Evolutionary conservation across 768 basidiomycete genomes (phyloP).

Genomic region (Suillus subaureus): DNA sequence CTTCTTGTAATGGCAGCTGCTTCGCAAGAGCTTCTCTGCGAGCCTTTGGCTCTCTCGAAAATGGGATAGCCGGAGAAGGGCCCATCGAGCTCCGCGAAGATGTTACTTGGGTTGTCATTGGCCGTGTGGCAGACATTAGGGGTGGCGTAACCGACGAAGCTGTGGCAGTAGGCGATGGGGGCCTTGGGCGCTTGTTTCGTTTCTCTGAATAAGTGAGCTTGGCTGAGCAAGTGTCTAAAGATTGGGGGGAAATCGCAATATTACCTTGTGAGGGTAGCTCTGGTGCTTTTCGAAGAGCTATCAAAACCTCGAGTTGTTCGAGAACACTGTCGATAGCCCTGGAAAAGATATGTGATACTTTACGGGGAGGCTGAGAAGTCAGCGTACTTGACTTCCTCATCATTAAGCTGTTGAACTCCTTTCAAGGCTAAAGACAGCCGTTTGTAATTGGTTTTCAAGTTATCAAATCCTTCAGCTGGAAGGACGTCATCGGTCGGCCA

Average conservation of each 20-base stretch:
- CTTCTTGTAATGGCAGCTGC: conserved; percentile 70
- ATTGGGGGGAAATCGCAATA: neutral
- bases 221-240: conserved; percentile 10
- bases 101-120: conserved; percentile 9
- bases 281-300: conserved; percentile 73
- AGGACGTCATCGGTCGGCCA: conserved; percentile 76
- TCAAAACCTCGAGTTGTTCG: conserved; percentile 68
- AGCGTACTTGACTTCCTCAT: conserved; percentile 66
- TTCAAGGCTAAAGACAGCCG: conserved; percentile 62
- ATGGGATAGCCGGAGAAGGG: conserved; percentile 49
- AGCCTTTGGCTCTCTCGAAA: conserved; percentile 67
- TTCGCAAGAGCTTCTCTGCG: conserved; percentile 61
- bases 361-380: conserved; percentile 4
- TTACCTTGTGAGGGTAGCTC: conserved; percentile 62
- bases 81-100: conserved; percentile 58
- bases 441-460: conserved; percentile 62
- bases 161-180: conserved; percentile 66
- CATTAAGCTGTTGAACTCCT: conserved; percentile 60
- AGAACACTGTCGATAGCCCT: conserved; percentile 76
- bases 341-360: conserved; percentile 14
- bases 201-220: conserved; percentile 50
- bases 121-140: conserved; percentile 22
- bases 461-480: conserved; percentile 67
- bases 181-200: conserved; percentile 74
- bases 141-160: conserved; percentile 42